phyloP scores from a whole-genome alignment of 306 rosid species.

The Lotus japonicus region DNA sequence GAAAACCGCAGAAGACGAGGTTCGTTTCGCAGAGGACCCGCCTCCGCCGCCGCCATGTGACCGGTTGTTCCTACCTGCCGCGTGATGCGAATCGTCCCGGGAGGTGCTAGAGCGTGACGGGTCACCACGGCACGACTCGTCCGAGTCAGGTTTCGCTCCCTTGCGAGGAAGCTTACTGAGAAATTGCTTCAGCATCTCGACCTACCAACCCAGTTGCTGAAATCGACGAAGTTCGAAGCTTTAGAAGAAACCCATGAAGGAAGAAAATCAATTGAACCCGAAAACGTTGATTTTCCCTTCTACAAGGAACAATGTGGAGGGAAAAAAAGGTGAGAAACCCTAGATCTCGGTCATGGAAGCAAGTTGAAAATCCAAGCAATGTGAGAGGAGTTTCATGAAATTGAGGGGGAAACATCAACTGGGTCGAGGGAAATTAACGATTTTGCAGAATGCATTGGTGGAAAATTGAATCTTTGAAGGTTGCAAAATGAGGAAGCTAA shows the following conservation, averaged over 20 bases:
- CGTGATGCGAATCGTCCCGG: conserved; percentile 31
- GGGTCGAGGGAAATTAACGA: conserved; percentile 25
- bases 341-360: conserved; percentile 42
- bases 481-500: not conserved
- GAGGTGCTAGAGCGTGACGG: conserved; percentile 35
- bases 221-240: conserved; percentile 7
- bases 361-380: not conserved
- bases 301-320: conserved; percentile 7
- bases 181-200: conserved; percentile 84
- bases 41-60: conserved; percentile 33
- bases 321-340: conserved; percentile 41
- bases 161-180: conserved; percentile 82
- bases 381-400: conserved; percentile 21
- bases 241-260: conserved; percentile 44
- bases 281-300: conserved; percentile 12
- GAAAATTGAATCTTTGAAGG: conserved; percentile 35
- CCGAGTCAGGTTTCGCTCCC: conserved; percentile 51
- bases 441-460: conserved; percentile 31
- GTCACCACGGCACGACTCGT: too few species aligned
- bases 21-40: conserved; percentile 41
- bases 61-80: conserved; percentile 26
- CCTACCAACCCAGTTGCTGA: conserved; percentile 3
- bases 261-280: not conserved
- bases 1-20: conserved; percentile 72
- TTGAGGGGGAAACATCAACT: conserved; percentile 14